Base-by-base conservation (phyloP, 1,284 basidiomycete genomes). In the Neolentinus lepideus region DNA sequence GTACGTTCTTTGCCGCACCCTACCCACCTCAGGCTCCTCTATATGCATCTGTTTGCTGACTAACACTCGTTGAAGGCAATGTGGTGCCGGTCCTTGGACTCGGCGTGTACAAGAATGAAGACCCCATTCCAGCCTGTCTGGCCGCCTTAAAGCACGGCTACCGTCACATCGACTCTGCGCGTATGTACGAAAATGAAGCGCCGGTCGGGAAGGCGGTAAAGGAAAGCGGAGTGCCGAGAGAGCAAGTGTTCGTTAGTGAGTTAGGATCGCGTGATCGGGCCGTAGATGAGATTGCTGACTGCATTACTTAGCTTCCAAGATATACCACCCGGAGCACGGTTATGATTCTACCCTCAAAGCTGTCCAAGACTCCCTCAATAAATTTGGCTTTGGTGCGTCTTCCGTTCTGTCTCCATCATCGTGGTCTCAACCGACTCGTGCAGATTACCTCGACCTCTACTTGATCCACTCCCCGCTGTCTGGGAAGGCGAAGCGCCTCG, bases 371-470 rank as follows among this genome's bases (percentile, higher is more conserved):
- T 85, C 85, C 1, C 76, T 89, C 1, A 64, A 72, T 24, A 75
- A 66, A 47, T 77, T 85, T 59, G 69, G 76, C 46, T 72, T 84
- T 26, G 74, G 86, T 85, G 57, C 57, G 53, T 43, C n/a, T 56
- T 10, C 6, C 11, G 25, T 50, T 48, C 48, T 46, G 50, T 60
- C 33, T 55, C 14, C 16, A 51, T 22, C 45, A 19, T 11, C 8
- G 35, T 2, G 24, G 33, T 29, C 27, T 58, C 56, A 55, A n/a
- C 46, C 25, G 11, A 31, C 25, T 16, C 12, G 57, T 19, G 19
- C 61, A 84, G 83, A 81, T 33, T 90, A 90, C 64, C 76, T 91
- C 53, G 90, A 92, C 65, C 73, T 93, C 36, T 88, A 88, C 67
- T 73, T 93, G 22, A 84, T 93, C 27, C 91, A 93, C 57, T 82